Percentiles rank a stretch among this genome's conserved stretches.
These are phyloP conservation scores for Anacardium occidentale DNA, from an alignment of 345 rosid genomes.

Conservation along the genomic window DNA sequence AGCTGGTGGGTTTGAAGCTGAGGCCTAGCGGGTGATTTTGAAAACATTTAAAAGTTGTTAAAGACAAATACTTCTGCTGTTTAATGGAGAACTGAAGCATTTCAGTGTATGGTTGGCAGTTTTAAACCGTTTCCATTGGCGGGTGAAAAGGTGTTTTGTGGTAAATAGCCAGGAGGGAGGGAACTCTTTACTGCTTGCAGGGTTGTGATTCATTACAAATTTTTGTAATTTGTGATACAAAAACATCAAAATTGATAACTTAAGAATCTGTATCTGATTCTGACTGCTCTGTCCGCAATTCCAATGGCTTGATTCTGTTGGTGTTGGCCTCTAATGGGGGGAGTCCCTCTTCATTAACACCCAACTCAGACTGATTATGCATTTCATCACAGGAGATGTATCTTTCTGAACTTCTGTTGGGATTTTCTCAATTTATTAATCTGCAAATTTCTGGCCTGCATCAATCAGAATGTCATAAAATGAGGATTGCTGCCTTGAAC, in stretches of 20 bases:
- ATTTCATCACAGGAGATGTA: constrained; percentile 24
- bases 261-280: constrained; percentile 62
- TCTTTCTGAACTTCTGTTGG: constrained; percentile 30
- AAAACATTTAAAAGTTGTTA: constrained; percentile 13
- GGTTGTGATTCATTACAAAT: background rate
- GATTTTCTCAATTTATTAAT: constrained; percentile 32
- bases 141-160: too few species aligned
- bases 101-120: too few species aligned
- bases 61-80: background rate
- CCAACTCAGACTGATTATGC: constrained; percentile 35
- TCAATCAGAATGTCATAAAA: background rate
- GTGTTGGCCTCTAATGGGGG: constrained; percentile 81
- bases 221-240: background rate
- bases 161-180: too few species aligned
- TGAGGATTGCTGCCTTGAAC: background rate
- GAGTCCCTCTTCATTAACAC: constrained; percentile 51
- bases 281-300: constrained; percentile 45
- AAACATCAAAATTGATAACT: background rate
- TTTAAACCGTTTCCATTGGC: too few species aligned
- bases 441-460: constrained; percentile 80
- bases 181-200: background rate
- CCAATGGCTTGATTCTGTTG: constrained; percentile 58
- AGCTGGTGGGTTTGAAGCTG: constrained; percentile 13
- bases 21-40: background rate
- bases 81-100: too few species aligned